These are phyloP conservation scores for Brassica cretica DNA, from an alignment of 345 rosid species.

Conservation along the genomic window DNA sequence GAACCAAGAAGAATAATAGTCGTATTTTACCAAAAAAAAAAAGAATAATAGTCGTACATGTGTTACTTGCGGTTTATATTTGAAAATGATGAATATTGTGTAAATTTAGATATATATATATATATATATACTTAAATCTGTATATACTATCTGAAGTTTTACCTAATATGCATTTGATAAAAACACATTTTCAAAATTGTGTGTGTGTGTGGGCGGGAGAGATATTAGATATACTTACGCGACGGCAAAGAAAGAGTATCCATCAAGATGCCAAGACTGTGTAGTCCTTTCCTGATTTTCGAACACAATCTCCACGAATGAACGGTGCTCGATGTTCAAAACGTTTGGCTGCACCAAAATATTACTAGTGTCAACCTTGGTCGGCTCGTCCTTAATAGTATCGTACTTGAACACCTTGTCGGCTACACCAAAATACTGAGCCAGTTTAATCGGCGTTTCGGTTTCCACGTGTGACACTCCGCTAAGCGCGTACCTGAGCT, in stretches of 20 bases:
- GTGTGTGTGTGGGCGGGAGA: conserved; percentile 13
- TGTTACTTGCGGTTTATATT: background rate
- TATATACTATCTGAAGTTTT: background rate
- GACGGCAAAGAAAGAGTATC: conserved; percentile 70
- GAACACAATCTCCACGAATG: conserved; percentile 60
- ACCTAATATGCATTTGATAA: background rate
- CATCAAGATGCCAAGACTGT: conserved; percentile 65
- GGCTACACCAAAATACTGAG: conserved; percentile 48
- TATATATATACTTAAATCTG: background rate
- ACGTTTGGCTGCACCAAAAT: conserved; percentile 42
- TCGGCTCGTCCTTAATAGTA: conserved; percentile 42
- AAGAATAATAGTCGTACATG: background rate
- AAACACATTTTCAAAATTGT: background rate
- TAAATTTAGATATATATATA: background rate
- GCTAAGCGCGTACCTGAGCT: conserved; percentile 53
- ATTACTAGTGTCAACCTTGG: background rate
- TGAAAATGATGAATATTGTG: background rate
- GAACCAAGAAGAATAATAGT: background rate
- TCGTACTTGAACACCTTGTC: conserved; percentile 54
- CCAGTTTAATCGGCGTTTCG: conserved; percentile 53
- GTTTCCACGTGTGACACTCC: conserved; percentile 57
- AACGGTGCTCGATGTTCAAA: conserved; percentile 56
- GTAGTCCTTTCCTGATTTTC: conserved; percentile 62
- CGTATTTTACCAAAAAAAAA: too few relatives aligned
- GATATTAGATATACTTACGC: conserved; percentile 45